These are phyloP conservation scores for Spathaspora hagerdaliae DNA, from an alignment of 805 yeast genomes.

Conservation along the genomic window DNA sequence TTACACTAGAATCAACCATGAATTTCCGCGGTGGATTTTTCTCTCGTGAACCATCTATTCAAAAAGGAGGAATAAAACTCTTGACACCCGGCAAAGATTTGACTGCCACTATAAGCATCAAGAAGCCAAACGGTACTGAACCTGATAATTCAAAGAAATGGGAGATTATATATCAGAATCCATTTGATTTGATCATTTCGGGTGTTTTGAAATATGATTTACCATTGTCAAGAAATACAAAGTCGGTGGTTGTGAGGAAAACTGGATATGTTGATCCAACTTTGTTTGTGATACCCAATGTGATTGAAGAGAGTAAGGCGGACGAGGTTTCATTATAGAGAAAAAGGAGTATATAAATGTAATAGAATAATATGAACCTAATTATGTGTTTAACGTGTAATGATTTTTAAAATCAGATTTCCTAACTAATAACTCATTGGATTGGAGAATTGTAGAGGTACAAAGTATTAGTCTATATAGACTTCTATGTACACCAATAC, in stretches of 20 bases:
- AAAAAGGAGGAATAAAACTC: constrained; percentile 68
- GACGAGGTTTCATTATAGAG: too few relatives aligned
- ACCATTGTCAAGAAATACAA: constrained; percentile 51
- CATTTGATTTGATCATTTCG: constrained; percentile 79
- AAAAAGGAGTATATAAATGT: too few relatives aligned
- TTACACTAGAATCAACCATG: constrained; percentile 65
- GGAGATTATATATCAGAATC: constrained; percentile 69
- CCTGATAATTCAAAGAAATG: constrained; percentile 53
- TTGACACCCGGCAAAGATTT: constrained; percentile 61
- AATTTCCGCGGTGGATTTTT: constrained; percentile 76
- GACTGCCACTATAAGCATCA: not conserved
- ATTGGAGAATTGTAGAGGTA: too few relatives aligned
- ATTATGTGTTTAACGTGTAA: too few relatives aligned
- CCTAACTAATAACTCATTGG: too few relatives aligned
- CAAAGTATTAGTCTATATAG: too few relatives aligned
- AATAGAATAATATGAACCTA: too few relatives aligned
- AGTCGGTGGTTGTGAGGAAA: constrained; percentile 60
- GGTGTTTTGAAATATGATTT: constrained; percentile 77
- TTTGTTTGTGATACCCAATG: not conserved
- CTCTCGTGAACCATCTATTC: constrained; percentile 52
- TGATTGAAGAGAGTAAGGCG: too few relatives aligned
- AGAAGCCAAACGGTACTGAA: not conserved
- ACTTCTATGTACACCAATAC: too few relatives aligned
- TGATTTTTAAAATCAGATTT: too few relatives aligned
- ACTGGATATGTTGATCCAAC: constrained; percentile 54